Evolutionary conservation across 2,329 filamentous ascomycete species (phyloP), one percentile per base, ranked within the genome.

Genomic region (Pochonia chlamydosporia): DNA sequence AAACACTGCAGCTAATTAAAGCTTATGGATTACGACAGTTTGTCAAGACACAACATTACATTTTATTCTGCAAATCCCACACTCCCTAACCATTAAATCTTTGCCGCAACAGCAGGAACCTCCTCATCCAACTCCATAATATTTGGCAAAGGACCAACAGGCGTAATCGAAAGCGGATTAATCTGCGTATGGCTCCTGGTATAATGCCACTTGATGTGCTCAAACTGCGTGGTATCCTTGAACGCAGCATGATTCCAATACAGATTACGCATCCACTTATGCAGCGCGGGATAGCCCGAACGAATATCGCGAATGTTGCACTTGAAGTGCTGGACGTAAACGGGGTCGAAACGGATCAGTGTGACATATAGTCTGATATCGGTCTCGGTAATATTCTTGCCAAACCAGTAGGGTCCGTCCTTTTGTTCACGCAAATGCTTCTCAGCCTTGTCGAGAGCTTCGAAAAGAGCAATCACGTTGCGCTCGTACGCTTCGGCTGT

Each of bases 121-220:
- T 96, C 91, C 58, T 93, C 81, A 36, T 85, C 85, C 57, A 87
- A 70, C 4, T 78, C 79, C 67, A 96, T 59, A 52, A 99, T 85
- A 69, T 95, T 78, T 33, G 91, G 91, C 60, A 89, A 57, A 5
- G 93, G 92, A 0, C 92, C 92, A 14, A 95, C 62, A 1, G 92
- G 91, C 21, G 89, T 92, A 61, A 99, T 95, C 33, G 75, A 72
- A 43, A 72, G 66, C 14, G 81, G 82, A 66, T 86, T 86, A 62
- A 86, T 84, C 69, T 85, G 76, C 9, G 73, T 74, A 59, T 82
- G 78, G 54, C 76, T 81, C 57, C 74, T 71, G 50, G 79, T 81
- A 63, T 80, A 81, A 63, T 84, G 81, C 65, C 73, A 85, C 79
- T 95, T 96, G 72, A 97, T 97, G 70, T 99, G 93, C 65, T 95